Evolutionary conservation across 2,329 filamentous ascomycete genomes (phyloP), one percentile per base, ranked within the genome.

Genomic region (Trichoderma harzianum): DNA sequence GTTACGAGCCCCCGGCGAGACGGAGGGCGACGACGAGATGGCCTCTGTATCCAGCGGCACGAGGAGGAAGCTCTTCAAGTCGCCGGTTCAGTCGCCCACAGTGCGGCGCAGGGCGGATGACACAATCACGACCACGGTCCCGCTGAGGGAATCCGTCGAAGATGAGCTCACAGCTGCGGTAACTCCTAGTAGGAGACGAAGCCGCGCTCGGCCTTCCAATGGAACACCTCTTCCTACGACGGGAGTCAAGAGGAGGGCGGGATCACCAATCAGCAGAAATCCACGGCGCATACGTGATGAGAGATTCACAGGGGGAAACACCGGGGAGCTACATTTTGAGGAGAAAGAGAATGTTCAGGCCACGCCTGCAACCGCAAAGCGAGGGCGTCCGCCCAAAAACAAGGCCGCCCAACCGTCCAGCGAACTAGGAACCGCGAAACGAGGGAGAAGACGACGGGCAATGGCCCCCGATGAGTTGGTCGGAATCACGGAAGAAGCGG

Each of bases 121-220:
- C 5, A 86, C 84, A 1, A 86, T 83, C 1, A 88, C 86, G 0
- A 87, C 84, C 0, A 85, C 82, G 1, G 82, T 90, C 4, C 88
- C 87, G 6, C 78, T 90, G 70, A 85, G 83, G 69, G 84, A 86
- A 21, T 75, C 79, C 2, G 77, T 78, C 53, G 75, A 68, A 60
- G 83, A 83, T 71, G 77, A 74, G 21, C 81, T 79, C 55, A 78
- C 78, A 68, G 75, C 76, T 24, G 76, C 76, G 47, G 74, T 77
- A 55, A 83, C 84, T 4, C 85, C 85, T 6, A 61, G 55, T 14
- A 82, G 79, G 75, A 79, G 80, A 65, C 82, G 84, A 69, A 84
- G 84, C 7, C 83, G 86, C 16, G 85, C 84, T 36, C 84, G 85
- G 60, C 85, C 83, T 69, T 83, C 83, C 32, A 86, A 87, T 71